Evolutionary conservation across 768 basidiomycete genomes (phyloP).

Genomic region (Russula lepida): DNA sequence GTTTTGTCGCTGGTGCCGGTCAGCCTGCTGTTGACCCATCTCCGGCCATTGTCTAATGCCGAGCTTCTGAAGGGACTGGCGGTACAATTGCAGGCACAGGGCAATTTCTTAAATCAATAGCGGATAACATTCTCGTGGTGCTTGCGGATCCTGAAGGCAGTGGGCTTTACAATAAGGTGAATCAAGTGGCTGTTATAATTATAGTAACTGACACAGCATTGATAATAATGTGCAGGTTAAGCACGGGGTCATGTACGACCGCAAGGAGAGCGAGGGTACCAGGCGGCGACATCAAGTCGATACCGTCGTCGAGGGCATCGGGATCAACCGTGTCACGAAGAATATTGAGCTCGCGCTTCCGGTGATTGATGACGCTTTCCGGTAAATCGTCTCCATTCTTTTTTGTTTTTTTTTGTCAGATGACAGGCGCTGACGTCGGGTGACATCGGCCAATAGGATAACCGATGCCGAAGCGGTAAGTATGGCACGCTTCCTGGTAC

Average conservation of each 20-base stretch:
- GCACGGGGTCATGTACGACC: conserved; percentile 90
- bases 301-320: conserved; percentile 91
- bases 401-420: not conserved
- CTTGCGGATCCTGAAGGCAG: conserved; percentile 91
- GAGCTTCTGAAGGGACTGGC: conserved; percentile 64
- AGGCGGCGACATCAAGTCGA: conserved; percentile 92
- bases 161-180: conserved; percentile 88
- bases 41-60: not conserved
- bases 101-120: conserved; percentile 66
- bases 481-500: conserved; percentile 90
- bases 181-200: not conserved
- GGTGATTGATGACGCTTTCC: conserved; percentile 82
- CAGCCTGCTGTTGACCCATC: conserved; percentile 14
- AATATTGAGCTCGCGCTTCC: conserved; percentile 83
- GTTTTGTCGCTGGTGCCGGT: conserved; percentile 90
- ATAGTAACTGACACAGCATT: not conserved
- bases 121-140: conserved; percentile 56
- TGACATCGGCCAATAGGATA: conserved; percentile 42
- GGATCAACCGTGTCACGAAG: conserved; percentile 86
- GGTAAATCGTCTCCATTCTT: conserved; percentile 34
- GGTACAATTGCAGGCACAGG: conserved; percentile 89
- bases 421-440: conserved; percentile 9
- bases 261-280: conserved; percentile 88
- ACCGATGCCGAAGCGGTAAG: conserved; percentile 90
- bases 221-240: conserved; percentile 46